Base-by-base conservation (phyloP, 306 rosid genomes). In the Chamaecrista fasciculata region DNA sequence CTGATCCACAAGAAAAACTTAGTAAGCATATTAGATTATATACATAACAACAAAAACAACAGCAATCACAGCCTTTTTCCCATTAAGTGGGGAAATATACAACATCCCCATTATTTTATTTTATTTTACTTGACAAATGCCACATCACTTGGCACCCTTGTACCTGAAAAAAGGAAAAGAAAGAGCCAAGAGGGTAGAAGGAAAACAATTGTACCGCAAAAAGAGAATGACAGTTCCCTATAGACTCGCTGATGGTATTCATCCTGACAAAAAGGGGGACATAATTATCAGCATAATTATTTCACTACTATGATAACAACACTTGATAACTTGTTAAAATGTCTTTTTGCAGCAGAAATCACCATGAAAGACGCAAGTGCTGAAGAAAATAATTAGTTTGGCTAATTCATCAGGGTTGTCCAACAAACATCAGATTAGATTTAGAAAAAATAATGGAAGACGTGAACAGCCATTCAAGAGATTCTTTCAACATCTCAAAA, bases 221-320 rank as follows among this genome's bases (percentile, higher is more conserved):
- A 76, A 94, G 98, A 72, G 97, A 86, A 73, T 39, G 77, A 33
- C 96, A 91, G 62, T 81, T 80, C 69, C 95, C 97, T 44, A 94
- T 50, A 72, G 34, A 69, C 26, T 84, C 72, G 72, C 78, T 78
- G 52, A 90, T 58, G 70, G 36, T 71, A 70, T 78, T 73, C 77
- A 94, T 84, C 92, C 98, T 94, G 86, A 64, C 69, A 67, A 76
- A 71, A 53, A n/a, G n/a, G 57, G 44, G 44, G 20, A 73, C 67
- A 29, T 24, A 11, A 23, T 44, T 28, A 71, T 53, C 40, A 67
- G 59, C 28, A 62, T 25, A 59, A 36, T 10, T 36, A 3, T 20
- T 12, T 49, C 62, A 9, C 33, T 29, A 71, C 52, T 1, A 28
- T 47, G 71, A 36, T 53, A 67, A 56, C 11, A 42, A 12, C 26